Conservation (phyloP, 2,329 filamentous ascomycete genomes). For the Colletotrichum sp. region DNA sequence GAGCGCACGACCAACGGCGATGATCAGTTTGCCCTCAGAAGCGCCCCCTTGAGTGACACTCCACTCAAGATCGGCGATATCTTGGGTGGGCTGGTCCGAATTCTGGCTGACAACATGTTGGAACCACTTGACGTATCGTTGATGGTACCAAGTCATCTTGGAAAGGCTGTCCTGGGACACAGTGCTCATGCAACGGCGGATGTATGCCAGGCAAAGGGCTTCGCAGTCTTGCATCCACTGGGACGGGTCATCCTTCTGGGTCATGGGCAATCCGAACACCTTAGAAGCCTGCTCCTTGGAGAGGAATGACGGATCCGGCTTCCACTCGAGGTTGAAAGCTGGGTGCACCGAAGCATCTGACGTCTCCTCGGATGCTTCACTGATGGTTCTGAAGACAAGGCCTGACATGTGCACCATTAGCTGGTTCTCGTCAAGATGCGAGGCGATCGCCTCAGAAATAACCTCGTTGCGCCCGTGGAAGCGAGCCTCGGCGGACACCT, state of each 20-base stretch:
- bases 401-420: conserved; percentile 23
- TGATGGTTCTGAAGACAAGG: conserved; percentile 23
- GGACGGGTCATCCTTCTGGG: conserved; percentile 18
- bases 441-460: conserved; percentile 18
- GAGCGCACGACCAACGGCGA: conserved; percentile 26
- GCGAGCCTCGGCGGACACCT: conserved; percentile 14
- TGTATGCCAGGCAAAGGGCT: conserved; percentile 16
- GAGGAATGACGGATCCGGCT: conserved; percentile 24
- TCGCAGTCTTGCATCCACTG: conserved; percentile 24
- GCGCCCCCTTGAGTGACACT: conserved; percentile 11
- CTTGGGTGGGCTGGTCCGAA: neutral
- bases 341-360: neutral
- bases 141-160: conserved; percentile 14
- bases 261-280: conserved; percentile 19
- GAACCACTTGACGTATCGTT: conserved; percentile 22
- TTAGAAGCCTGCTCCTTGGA: conserved; percentile 12
- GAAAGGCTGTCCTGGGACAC: neutral
- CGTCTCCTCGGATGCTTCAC: neutral
- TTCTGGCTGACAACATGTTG: neutral
- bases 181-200: neutral
- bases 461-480: conserved; percentile 16
- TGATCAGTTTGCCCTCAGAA: conserved; percentile 25
- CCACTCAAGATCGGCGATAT: conserved; percentile 12
- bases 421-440: conserved; percentile 7
- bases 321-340: conserved; percentile 25